Conservation (phyloP, 345 rosid genomes). For the Gynandropsis gynandra region DNA sequence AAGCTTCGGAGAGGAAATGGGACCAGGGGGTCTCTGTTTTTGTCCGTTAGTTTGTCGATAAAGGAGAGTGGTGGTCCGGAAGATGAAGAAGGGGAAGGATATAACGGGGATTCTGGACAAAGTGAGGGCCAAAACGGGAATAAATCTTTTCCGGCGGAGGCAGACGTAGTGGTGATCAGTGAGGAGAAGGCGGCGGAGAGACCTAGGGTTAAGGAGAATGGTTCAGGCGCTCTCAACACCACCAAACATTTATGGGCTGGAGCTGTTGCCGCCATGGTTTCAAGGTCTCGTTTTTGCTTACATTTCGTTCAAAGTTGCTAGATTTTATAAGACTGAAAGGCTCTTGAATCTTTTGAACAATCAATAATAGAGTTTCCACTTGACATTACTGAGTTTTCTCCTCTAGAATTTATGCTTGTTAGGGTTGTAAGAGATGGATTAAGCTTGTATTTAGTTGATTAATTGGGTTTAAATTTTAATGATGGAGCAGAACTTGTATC, state of each 20-base stretch:
- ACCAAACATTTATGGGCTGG: constrained; percentile 78
- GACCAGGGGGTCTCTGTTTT: constrained; percentile 36
- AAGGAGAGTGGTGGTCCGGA: constrained; percentile 38
- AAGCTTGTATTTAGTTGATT: too few relatives aligned
- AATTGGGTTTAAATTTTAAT: too few relatives aligned
- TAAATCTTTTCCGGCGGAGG: constrained; percentile 19
- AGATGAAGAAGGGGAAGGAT: constrained; percentile 39
- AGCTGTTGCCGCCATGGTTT: constrained; percentile 74
- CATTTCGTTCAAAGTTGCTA: not conserved
- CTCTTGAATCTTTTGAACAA: constrained; percentile 9
- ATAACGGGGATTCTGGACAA: constrained; percentile 18
- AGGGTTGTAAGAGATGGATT: too few relatives aligned
- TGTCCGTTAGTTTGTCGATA: constrained; percentile 63
- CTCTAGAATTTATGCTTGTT: too few relatives aligned
- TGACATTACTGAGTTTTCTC: too few relatives aligned
- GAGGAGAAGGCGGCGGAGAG: constrained; percentile 5
- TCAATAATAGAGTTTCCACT: too few relatives aligned
- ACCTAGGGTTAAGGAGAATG: constrained; percentile 19
- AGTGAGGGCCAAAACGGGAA: constrained; percentile 28
- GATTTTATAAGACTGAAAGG: not conserved
- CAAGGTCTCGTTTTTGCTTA: constrained; percentile 41
- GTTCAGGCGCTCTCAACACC: constrained; percentile 30
- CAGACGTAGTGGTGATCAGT: constrained; percentile 15
- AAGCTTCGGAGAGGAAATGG: constrained; percentile 26
- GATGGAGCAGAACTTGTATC: constrained; percentile 54